phyloP scores from a whole-genome alignment of 192 early-diverging fungal genomes.

The Entomortierella parvispora region DNA sequence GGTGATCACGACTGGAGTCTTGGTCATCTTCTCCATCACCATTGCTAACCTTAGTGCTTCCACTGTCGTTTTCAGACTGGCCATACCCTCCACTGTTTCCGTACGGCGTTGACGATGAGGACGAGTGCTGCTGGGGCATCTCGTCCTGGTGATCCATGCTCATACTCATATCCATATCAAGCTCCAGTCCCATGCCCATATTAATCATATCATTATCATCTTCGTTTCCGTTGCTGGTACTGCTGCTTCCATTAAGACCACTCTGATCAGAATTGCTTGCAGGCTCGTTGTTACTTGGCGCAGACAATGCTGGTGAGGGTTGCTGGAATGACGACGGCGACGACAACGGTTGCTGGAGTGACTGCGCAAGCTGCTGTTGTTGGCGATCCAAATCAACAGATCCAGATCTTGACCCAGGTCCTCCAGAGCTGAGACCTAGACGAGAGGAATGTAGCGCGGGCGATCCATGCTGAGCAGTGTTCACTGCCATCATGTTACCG shows the following conservation, averaged over 20 bases:
- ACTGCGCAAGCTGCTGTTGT: slow-evolving; percentile 27
- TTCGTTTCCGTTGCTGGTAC: neutral
- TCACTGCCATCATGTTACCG: slow-evolving; percentile 4
- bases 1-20: no score
- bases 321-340: neutral
- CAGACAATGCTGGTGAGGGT: neutral
- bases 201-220: slow-evolving; percentile 34
- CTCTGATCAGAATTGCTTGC: neutral
- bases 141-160: slow-evolving; percentile 6
- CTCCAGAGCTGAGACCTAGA: slow-evolving; percentile 6
- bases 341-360: neutral
- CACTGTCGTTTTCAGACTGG: slow-evolving; percentile 2
- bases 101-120: neutral
- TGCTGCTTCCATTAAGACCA: neutral
- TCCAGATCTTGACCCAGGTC: slow-evolving; percentile 26
- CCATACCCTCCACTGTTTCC: neutral
- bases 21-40: neutral
- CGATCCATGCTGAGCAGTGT: slow-evolving; percentile 21
- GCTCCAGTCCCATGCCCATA: slow-evolving; percentile 28
- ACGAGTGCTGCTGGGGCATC: neutral
- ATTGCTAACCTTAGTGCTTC: neutral
- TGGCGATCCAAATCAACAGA: slow-evolving; percentile 34
- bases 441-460: slow-evolving; percentile 11
- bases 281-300: neutral
- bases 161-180: slow-evolving; percentile 47